These are phyloP conservation scores for Hippophae tibetana DNA, from an alignment of 306 rosid species.

Conservation along the genomic window DNA sequence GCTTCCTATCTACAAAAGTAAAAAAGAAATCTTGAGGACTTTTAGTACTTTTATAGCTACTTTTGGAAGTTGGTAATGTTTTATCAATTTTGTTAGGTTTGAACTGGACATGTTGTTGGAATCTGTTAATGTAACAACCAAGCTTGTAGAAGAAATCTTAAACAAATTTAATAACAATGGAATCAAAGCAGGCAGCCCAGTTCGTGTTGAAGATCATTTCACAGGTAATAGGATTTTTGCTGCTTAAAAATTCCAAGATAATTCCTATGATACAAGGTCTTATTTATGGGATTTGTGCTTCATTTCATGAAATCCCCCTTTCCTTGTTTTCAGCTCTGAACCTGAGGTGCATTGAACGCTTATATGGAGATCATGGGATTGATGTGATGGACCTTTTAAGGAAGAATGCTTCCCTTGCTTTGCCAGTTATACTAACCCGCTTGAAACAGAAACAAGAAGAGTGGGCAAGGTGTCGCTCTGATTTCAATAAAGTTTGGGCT, in stretches of 20 bases:
- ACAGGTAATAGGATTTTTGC: constrained; percentile 50
- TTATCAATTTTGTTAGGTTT: constrained; percentile 51
- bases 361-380: constrained; percentile 98
- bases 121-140: constrained; percentile 80
- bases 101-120: constrained; percentile 98
- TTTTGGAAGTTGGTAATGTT: constrained; percentile 25
- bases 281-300: constrained; percentile 11
- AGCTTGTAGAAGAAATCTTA: constrained; percentile 80
- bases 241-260: constrained; percentile 15
- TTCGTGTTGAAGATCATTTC: constrained; percentile 76
- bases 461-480: constrained; percentile 93
- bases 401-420: constrained; percentile 74
- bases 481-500: constrained; percentile 96
- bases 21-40: neutral
- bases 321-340: constrained; percentile 54
- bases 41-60: neutral
- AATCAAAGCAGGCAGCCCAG: constrained; percentile 54
- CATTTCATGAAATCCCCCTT: constrained; percentile 20
- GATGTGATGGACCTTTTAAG: constrained; percentile 87
- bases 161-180: constrained; percentile 69
- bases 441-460: constrained; percentile 97
- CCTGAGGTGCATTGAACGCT: constrained; percentile 85
- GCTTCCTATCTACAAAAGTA: no score
- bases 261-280: neutral
- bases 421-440: constrained; percentile 89